Conservation (phyloP, 208 protist genomes). For the Porcisia hertigi region DNA sequence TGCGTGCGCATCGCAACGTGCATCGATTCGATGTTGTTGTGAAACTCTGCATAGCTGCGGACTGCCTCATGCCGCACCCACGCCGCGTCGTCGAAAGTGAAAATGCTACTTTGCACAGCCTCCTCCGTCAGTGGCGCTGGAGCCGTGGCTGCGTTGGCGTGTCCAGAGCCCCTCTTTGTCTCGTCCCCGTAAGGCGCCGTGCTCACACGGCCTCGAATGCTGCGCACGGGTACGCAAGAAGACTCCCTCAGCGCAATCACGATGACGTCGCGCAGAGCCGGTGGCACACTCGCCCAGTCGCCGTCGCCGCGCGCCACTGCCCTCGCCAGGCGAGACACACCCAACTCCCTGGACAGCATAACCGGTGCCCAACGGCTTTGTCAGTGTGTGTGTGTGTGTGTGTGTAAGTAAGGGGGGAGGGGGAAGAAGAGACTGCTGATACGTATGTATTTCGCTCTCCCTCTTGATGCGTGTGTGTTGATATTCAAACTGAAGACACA, state of each 20-base stretch:
- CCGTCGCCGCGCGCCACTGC: constrained; percentile 53
- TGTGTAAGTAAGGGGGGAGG: background rate
- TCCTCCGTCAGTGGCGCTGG: constrained; percentile 52
- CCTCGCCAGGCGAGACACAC: constrained; percentile 17
- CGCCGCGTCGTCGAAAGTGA: constrained; percentile 75
- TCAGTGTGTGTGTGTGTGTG: background rate
- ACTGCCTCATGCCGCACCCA: constrained; percentile 74
- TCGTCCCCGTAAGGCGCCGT: background rate
- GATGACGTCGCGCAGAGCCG: constrained; percentile 67
- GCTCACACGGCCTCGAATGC: background rate
- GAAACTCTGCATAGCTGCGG: constrained; percentile 76
- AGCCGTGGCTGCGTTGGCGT: background rate
- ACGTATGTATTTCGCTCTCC: background rate
- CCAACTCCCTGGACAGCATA: background rate
- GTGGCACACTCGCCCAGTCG: constrained; percentile 73
- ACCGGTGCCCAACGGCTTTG: background rate
- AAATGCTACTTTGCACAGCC: constrained; percentile 66
- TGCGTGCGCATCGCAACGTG: constrained; percentile 55
- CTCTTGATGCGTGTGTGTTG: background rate
- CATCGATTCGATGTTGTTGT: constrained; percentile 80
- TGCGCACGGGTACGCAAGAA: constrained; percentile 5
- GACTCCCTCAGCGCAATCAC: constrained; percentile 40
- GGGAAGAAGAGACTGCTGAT: background rate
- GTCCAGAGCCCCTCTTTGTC: background rate
- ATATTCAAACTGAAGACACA: background rate